Percentiles rank a stretch among this genome's conserved stretches.
Evolutionary conservation across 1,284 basidiomycete genomes (phyloP).

Genomic region (Naganishia albida): DNA sequence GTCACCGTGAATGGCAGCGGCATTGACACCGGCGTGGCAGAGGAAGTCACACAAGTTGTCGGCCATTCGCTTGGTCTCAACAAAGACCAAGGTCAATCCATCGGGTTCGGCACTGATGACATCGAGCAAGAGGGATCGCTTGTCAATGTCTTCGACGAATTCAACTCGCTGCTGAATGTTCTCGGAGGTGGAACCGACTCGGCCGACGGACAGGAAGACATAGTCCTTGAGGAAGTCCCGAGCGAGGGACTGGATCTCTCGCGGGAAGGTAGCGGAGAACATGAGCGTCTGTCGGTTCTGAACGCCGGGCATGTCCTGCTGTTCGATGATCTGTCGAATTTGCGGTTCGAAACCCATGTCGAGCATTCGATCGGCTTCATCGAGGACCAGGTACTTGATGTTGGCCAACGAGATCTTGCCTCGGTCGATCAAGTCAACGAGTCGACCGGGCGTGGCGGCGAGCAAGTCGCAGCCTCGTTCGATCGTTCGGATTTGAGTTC

Average conservation of each 20-base stretch:
- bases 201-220: slow-evolving; percentile 97
- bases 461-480: slow-evolving; percentile 97
- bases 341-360: slow-evolving; percentile 99
- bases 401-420: slow-evolving; percentile 95
- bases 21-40: slow-evolving; percentile 75
- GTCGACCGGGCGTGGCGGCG: slow-evolving; percentile 96
- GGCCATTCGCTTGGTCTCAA: slow-evolving; percentile 99
- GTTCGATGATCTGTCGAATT: slow-evolving; percentile 96
- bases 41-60: slow-evolving; percentile 98
- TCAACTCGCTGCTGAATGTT: slow-evolving; percentile 99
- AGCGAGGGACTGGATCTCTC: slow-evolving; percentile 97
- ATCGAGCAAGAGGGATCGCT: slow-evolving; percentile 94
- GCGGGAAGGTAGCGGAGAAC: slow-evolving; percentile 99
- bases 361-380: slow-evolving; percentile 99
- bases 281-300: slow-evolving; percentile 96
- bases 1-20: slow-evolving; percentile 98
- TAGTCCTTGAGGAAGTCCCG: slow-evolving; percentile 92
- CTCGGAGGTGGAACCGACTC: slow-evolving; percentile 97
- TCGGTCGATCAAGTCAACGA: slow-evolving; percentile 97
- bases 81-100: slow-evolving; percentile 88
- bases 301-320: slow-evolving; percentile 95
- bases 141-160: slow-evolving; percentile 96
- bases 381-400: slow-evolving; percentile 96
- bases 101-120: slow-evolving; percentile 77
- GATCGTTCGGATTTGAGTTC: slow-evolving; percentile 86